phyloP scores from a whole-genome alignment of 805 yeast species.

The Cyberlindnera xishuangbannaensis region DNA sequence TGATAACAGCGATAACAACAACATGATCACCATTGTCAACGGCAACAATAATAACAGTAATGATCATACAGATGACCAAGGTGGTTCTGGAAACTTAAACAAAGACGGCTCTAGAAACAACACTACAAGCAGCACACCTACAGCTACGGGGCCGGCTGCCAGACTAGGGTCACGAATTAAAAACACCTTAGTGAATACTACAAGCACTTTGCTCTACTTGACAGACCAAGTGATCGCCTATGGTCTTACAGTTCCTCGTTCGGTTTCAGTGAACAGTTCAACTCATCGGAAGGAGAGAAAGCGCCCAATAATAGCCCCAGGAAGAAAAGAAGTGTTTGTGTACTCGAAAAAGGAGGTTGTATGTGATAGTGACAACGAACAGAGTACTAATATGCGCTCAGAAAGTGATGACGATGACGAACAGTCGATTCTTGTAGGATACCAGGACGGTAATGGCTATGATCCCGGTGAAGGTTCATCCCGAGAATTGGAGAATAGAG shows the following conservation, averaged over 20 bases:
- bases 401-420: no score
- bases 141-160: constrained; percentile 5
- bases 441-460: no score
- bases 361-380: constrained; percentile 30
- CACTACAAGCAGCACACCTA: constrained; percentile 1
- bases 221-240: constrained; percentile 52
- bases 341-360: constrained; percentile 38
- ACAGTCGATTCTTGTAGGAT: no score
- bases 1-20: constrained; percentile 5
- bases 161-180: no score
- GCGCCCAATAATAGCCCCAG: constrained; percentile 23
- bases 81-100: neutral
- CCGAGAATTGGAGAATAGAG: no score
- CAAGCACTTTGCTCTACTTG: constrained; percentile 35
- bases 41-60: no score
- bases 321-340: constrained; percentile 35
- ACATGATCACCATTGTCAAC: no score
- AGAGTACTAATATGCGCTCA: constrained; percentile 1
- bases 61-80: no score
- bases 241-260: constrained; percentile 52
- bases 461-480: no score
- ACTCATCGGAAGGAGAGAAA: constrained; percentile 9
- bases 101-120: constrained; percentile 1
- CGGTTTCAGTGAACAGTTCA: constrained; percentile 31
- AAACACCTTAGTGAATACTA: constrained; percentile 18